Evolutionary conservation across 495 filamentous ascomycete genomes (phyloP).

Genomic region (Paragyromitra xinjiangensis): DNA sequence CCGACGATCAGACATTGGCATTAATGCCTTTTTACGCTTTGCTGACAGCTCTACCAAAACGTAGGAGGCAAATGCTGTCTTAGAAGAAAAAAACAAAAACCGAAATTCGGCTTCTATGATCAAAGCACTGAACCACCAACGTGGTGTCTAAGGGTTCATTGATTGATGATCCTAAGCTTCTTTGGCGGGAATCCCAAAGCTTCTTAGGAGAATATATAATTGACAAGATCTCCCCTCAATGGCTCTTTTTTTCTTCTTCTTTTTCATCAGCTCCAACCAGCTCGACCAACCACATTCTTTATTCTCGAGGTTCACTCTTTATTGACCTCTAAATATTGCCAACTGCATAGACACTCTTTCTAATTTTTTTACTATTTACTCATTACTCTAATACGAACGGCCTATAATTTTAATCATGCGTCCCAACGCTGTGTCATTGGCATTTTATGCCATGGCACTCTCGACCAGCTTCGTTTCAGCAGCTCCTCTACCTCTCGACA

Average conservation of each 20-base stretch:
- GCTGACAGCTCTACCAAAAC: not conserved
- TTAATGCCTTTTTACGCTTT: not conserved
- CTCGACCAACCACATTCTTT: constrained; percentile 45
- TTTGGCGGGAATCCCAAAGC: not conserved
- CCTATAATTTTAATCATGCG: constrained; percentile 32
- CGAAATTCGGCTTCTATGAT: not conserved
- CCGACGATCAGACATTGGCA: constrained; percentile 31
- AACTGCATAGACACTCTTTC: constrained; percentile 27
- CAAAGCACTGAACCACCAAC: constrained; percentile 3
- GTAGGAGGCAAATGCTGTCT: constrained; percentile 9
- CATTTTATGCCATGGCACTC: constrained; percentile 36
- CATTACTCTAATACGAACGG: constrained; percentile 10
- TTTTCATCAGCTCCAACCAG: constrained; percentile 39
- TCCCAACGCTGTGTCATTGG: constrained; percentile 33
- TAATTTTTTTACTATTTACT: constrained; percentile 20
- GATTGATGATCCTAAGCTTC: constrained; percentile 10
- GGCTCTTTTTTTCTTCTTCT: constrained; percentile 6
- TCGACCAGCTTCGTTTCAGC: constrained; percentile 11
- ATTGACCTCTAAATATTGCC: constrained; percentile 24
- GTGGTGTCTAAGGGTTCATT: not conserved
- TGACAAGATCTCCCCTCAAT: constrained; percentile 9
- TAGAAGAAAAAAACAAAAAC: constrained; percentile 1
- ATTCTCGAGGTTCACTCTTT: constrained; percentile 41
- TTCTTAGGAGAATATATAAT: constrained; percentile 33
- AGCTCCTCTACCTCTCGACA: constrained; percentile 10